Conservation (phyloP, 257 asterid genomes). For the Primulina huaijiensis region DNA sequence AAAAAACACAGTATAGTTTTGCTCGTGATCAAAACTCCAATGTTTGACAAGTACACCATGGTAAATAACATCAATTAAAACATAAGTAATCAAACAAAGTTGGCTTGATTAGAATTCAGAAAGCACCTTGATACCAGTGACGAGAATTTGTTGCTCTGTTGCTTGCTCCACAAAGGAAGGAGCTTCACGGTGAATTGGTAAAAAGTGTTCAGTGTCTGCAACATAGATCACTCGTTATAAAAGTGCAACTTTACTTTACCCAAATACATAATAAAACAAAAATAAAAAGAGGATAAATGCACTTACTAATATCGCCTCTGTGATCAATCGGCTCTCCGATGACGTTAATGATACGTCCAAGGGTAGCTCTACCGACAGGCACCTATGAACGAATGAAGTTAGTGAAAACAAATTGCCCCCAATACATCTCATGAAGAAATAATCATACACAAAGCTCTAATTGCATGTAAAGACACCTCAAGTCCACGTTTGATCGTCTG, state of each 20-base stretch:
- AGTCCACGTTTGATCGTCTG: neutral
- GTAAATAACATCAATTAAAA: neutral
- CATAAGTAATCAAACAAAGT: neutral
- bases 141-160: conserved; percentile 92
- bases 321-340: conserved; percentile 95
- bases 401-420: neutral
- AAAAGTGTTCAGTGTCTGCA: conserved; percentile 78
- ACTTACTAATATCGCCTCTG: conserved; percentile 79
- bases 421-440: neutral
- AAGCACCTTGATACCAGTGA: conserved; percentile 92
- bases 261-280: too few species aligned
- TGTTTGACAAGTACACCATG: neutral
- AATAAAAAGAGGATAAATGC: neutral
- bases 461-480: neutral
- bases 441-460: neutral
- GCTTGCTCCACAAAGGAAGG: conserved; percentile 96
- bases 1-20: neutral
- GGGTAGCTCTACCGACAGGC: conserved; percentile 97
- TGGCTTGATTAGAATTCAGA: neutral
- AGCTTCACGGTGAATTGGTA: conserved; percentile 97
- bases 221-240: conserved; percentile 21
- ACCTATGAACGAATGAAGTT: conserved; percentile 44
- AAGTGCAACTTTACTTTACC: neutral
- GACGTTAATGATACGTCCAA: conserved; percentile 94
- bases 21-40: neutral